Evolutionary conservation across 768 basidiomycete genomes (phyloP).

Genomic region (Suillus tomentosus): DNA sequence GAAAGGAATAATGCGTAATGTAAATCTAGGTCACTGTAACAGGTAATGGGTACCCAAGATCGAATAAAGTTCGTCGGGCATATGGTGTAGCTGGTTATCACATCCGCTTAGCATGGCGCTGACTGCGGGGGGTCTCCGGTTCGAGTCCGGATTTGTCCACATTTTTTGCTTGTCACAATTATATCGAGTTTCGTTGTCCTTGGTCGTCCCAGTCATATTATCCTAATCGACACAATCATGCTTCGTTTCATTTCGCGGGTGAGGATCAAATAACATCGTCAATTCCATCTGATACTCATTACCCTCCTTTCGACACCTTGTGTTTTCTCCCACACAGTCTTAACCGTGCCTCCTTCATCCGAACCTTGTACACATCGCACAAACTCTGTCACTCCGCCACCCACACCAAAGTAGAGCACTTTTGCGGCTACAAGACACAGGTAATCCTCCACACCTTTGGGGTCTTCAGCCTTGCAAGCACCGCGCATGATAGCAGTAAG

Average conservation of each 20-base stretch:
- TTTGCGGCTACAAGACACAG: conserved; percentile 87
- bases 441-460: conserved; percentile 17
- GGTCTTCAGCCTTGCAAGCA: conserved; percentile 30
- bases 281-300: conserved; percentile 60
- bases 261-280: neutral
- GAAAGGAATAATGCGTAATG: too few species aligned
- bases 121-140: conserved; percentile 41
- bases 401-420: conserved; percentile 93
- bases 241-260: neutral
- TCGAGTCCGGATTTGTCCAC: conserved; percentile 43
- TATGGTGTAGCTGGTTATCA: conserved; percentile 45
- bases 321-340: conserved; percentile 64
- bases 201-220: neutral
- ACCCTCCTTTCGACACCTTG: conserved; percentile 74
- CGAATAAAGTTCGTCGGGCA: conserved; percentile 20
- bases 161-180: conserved; percentile 17
- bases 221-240: neutral
- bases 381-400: conserved; percentile 83
- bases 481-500: conserved; percentile 56
- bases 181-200: neutral
- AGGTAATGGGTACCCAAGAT: neutral
- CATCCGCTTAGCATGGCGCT: conserved; percentile 41
- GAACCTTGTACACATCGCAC: conserved; percentile 49
- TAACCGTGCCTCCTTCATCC: conserved; percentile 43
- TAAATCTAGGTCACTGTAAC: neutral